Base-by-base conservation (phyloP, 2,329 filamentous ascomycete genomes). In the Nigrograna mackinnonii region DNA sequence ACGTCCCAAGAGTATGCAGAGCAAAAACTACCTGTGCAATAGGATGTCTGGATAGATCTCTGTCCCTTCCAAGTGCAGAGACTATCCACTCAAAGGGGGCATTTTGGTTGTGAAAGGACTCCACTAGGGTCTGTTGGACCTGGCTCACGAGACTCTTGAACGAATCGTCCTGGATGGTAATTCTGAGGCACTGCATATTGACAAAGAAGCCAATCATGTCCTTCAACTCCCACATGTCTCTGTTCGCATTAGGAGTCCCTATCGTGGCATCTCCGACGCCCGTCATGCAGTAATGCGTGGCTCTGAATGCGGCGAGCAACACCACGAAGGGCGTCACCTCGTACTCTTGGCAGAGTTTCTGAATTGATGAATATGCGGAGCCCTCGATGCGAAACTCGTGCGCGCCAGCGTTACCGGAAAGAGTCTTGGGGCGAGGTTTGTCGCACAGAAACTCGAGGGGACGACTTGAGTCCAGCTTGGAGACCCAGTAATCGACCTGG, bases 141-240 rank as follows among this genome's bases (percentile, higher is more conserved):
- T 43, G 20, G 9, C 32, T 14, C 3, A 44, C 40, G 7, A 49
- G 37, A n/a, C 37, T 20, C 21, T 39, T 12, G 24, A 49, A 49
- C 4, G 36, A n/a, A 12, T 39, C 43, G 3, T 47, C 28, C 2
- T 17, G n/a, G 16, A 49, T 22, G 7, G n/a, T 44, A 2, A 18
- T 47, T 9, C 43, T 39, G 18, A 49, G 16, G 14, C 46, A 49
- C 17, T 49, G 46, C 4, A 46, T 21, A 11, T 49, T 49, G 17
- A 49, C 39, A 38, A 49, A 49, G 37, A 46, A 49, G 3, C 46
- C 46, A n/a, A 49, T 47, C 24, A 49, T 35, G 2, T 49, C 43
- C 30, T 33, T 33, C 1, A 47, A 1, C 19, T 49, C 46, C 40
- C 33, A 43, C 4, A 24, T 22, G 5, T 44, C 34, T 24, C 39